These are phyloP conservation scores for Xylaria sp. DNA, from an alignment of 2,329 filamentous ascomycete genomes.

Conservation along the genomic window DNA sequence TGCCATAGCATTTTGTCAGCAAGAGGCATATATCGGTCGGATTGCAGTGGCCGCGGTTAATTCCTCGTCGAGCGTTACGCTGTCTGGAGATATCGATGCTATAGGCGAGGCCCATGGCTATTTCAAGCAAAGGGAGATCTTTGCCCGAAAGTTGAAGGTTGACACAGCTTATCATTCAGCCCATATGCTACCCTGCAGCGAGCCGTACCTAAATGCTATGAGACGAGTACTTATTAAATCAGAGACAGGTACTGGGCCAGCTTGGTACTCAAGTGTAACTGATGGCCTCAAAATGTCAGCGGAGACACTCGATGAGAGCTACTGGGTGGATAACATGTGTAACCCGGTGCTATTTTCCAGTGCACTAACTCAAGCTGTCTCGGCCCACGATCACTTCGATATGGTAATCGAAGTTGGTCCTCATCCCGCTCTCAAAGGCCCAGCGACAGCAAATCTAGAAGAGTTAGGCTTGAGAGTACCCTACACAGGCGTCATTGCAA, in stretches of 20 bases:
- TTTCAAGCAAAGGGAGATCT: slow-evolving; percentile 34
- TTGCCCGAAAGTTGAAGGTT: slow-evolving; percentile 43
- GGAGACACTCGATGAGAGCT: neutral
- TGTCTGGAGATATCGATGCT: slow-evolving; percentile 42
- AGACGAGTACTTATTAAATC: too few relatives aligned
- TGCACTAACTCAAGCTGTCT: slow-evolving; percentile 4
- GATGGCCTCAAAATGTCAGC: neutral
- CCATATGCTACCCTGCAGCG: slow-evolving; percentile 41
- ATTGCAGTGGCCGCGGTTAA: slow-evolving; percentile 43
- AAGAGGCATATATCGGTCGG: slow-evolving; percentile 35
- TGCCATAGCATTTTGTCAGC: slow-evolving; percentile 35
- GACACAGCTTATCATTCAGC: slow-evolving; percentile 50
- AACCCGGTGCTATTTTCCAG: neutral
- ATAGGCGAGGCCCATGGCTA: slow-evolving; percentile 33
- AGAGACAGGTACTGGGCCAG: neutral
- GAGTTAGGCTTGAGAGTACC: neutral
- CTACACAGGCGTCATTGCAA: neutral
- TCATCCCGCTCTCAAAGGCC: neutral
- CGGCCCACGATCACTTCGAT: neutral
- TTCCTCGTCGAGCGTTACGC: slow-evolving; percentile 45
- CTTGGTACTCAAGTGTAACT: neutral
- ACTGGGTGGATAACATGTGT: slow-evolving; percentile 1
- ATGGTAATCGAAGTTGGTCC: neutral
- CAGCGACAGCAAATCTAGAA: neutral
- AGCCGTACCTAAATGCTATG: slow-evolving; percentile 32